Evolutionary conservation across 352 stramenopile genomes (phyloP).

Genomic region (Phytophthora pistaciae): DNA sequence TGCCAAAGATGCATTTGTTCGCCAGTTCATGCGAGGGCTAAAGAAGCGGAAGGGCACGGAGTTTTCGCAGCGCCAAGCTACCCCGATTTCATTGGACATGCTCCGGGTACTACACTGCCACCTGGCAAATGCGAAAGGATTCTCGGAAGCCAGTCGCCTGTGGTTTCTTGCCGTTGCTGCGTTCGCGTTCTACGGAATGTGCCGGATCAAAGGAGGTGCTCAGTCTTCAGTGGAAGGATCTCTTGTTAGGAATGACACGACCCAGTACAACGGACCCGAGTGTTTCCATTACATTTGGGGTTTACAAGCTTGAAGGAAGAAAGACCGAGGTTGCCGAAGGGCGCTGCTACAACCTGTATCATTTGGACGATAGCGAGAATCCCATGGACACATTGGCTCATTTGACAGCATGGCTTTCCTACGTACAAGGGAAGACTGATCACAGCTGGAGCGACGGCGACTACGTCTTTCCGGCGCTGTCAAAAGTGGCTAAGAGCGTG

Average conservation of each 20-base stretch:
- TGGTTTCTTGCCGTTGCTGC: no score
- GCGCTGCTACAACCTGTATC: slow-evolving; percentile 13
- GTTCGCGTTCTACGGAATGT: no score
- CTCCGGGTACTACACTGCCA: no score
- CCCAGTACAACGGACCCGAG: neutral
- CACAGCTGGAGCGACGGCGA: slow-evolving; percentile 15
- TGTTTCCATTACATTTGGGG: neutral
- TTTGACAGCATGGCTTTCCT: neutral
- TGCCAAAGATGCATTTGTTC: no score
- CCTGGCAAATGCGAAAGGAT: no score
- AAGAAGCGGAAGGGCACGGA: no score
- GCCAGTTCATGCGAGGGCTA: no score
- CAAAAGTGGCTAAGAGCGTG: no score
- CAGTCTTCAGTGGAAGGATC: slow-evolving; percentile 10
- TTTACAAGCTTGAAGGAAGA: slow-evolving; percentile 19
- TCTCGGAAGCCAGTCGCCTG: no score
- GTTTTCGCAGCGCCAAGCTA: no score
- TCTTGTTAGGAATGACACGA: slow-evolving; percentile 8
- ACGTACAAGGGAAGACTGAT: no score
- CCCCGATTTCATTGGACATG: no score
- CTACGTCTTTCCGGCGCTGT: slow-evolving; percentile 12
- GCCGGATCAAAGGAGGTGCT: slow-evolving; percentile 21
- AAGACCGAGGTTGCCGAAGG: slow-evolving; percentile 15
- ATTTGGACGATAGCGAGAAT: neutral
- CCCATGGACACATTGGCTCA: slow-evolving; percentile 7